Evolutionary conservation across 306 rosid species (phyloP).

Genomic region (Acacia confusa): DNA sequence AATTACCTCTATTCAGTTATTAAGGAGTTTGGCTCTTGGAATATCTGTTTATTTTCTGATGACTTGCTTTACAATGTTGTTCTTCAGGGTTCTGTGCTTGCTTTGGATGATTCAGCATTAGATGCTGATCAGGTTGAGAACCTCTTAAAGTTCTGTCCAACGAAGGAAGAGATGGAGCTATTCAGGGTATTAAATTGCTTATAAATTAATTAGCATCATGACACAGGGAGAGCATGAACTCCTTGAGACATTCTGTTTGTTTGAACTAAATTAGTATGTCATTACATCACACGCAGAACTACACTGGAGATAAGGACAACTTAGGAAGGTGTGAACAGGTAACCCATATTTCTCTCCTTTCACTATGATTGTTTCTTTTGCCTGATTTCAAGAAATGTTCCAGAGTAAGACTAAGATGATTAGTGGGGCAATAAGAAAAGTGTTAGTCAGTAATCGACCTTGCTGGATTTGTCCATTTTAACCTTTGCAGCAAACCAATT

Average conservation of each 20-base stretch:
- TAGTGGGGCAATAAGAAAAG: slow-evolving; percentile 8
- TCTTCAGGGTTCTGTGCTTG: slow-evolving; percentile 70
- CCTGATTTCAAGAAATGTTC: not conserved
- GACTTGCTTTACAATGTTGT: slow-evolving; percentile 25
- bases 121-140: slow-evolving; percentile 90
- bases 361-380: not conserved
- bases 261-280: slow-evolving; percentile 34
- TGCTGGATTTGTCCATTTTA: too few relatives aligned
- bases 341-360: slow-evolving; percentile 25
- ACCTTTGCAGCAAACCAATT: too few relatives aligned
- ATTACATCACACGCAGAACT: slow-evolving; percentile 58
- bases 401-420: slow-evolving; percentile 7
- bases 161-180: slow-evolving; percentile 90
- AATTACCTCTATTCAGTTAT: not conserved
- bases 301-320: slow-evolving; percentile 76
- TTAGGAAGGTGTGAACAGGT: slow-evolving; percentile 97
- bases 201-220: slow-evolving; percentile 12
- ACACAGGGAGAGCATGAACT: not conserved
- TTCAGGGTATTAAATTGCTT: slow-evolving; percentile 61
- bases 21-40: not conserved
- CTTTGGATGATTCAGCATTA: slow-evolving; percentile 79
- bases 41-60: slow-evolving; percentile 15
- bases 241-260: slow-evolving; percentile 32
- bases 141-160: slow-evolving; percentile 93
- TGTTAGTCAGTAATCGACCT: not conserved